Percentiles rank a stretch among this genome's conserved stretches.
phyloP scores from a whole-genome alignment of 768 basidiomycete genomes.

The Lactifluus volemus region DNA sequence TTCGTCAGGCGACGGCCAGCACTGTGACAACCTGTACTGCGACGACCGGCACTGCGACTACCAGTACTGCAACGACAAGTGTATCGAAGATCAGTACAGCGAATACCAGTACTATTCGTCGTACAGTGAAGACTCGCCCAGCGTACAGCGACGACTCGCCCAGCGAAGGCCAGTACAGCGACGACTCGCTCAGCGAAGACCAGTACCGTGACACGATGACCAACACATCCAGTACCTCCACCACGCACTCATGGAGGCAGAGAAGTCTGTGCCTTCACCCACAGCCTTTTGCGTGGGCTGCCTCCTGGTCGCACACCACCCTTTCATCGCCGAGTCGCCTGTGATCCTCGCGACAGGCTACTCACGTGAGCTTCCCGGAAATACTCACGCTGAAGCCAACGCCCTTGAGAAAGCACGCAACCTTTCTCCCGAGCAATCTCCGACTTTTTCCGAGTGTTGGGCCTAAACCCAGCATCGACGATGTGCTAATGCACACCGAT shows the following conservation, averaged over 20 bases:
- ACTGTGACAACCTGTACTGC: slow-evolving; percentile 14
- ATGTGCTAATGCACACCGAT: slow-evolving; percentile 52
- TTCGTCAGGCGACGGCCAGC: slow-evolving; percentile 15
- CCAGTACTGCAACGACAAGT: too few species aligned
- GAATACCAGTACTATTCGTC: too few species aligned
- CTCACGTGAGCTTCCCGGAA: slow-evolving; percentile 86
- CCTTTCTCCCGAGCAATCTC: slow-evolving; percentile 39
- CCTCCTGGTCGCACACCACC: slow-evolving; percentile 48
- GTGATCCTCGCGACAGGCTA: slow-evolving; percentile 70
- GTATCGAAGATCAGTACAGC: too few species aligned
- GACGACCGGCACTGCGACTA: too few species aligned
- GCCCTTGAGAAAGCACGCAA: slow-evolving; percentile 63
- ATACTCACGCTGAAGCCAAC: slow-evolving; percentile 97
- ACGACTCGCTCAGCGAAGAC: too few species aligned
- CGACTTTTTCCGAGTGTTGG: slow-evolving; percentile 33
- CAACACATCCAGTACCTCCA: slow-evolving; percentile 40
- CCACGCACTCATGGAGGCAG: slow-evolving; percentile 62
- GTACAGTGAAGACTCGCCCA: too few species aligned
- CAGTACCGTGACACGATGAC: not conserved
- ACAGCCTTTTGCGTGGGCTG: slow-evolving; percentile 93
- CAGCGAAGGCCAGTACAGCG: too few species aligned
- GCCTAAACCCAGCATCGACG: slow-evolving; percentile 31
- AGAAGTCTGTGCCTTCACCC: slow-evolving; percentile 55
- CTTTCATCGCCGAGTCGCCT: slow-evolving; percentile 31
- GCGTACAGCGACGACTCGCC: too few species aligned